A percentile compares a stretch with the other conserved stretches of the same genome.
phyloP scores from a whole-genome alignment of 805 yeast genomes.

The Teunomyces pallodes region DNA sequence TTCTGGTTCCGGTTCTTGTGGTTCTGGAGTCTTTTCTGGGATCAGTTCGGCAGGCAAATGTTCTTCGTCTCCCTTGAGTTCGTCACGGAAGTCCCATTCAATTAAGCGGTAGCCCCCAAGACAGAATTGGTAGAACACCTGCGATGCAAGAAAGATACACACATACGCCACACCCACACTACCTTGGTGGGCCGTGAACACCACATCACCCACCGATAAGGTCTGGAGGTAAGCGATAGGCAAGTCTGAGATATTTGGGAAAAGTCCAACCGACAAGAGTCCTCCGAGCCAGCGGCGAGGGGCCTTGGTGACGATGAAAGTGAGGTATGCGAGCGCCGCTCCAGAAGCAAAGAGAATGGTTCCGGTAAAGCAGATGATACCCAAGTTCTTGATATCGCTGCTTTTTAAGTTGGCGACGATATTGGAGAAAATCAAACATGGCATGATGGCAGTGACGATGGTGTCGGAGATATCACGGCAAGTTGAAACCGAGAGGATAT shows the following conservation, averaged over 20 bases:
- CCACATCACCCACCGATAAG: conserved; percentile 56
- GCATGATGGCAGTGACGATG: conserved; percentile 66
- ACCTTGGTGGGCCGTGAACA: conserved; percentile 58
- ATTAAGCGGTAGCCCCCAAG: conserved; percentile 71
- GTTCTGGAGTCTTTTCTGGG: neutral
- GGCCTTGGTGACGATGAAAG: conserved; percentile 51
- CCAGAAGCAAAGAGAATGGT: conserved; percentile 53
- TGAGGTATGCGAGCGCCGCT: conserved; percentile 41
- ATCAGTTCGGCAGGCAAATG: neutral
- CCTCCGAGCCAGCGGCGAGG: conserved; percentile 82
- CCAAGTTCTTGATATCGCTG: conserved; percentile 67
- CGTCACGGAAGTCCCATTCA: conserved; percentile 63
- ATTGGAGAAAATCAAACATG: conserved; percentile 73
- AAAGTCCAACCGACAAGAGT: conserved; percentile 62
- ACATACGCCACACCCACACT: conserved; percentile 80
- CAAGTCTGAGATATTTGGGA: conserved; percentile 78
- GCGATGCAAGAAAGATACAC: conserved; percentile 70
- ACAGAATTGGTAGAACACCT: conserved; percentile 67
- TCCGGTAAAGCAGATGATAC: conserved; percentile 53
- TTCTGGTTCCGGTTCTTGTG: neutral
- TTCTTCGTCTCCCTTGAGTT: conserved; percentile 14
- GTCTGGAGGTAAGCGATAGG: conserved; percentile 84
- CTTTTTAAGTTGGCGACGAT: conserved; percentile 65
- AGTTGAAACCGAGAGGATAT: conserved; percentile 63
- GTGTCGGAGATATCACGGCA: conserved; percentile 68